Conservation (phyloP, 352 stramenopile genomes). For the Pythium chondricola region DNA sequence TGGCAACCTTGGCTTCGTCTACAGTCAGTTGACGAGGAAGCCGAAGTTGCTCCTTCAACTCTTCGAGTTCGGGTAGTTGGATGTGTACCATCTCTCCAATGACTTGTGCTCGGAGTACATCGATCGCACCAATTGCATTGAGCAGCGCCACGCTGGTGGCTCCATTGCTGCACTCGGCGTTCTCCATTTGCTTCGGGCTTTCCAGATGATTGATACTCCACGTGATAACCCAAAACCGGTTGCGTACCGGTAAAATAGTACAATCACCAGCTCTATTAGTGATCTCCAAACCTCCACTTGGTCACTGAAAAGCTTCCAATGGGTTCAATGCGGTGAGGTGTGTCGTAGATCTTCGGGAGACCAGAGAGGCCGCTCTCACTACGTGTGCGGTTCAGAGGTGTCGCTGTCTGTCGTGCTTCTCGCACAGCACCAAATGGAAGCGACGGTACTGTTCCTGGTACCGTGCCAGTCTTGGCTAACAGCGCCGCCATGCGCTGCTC, state of each 20-base stretch:
- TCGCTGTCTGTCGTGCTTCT: slow-evolving; percentile 7
- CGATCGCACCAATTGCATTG: too few species aligned
- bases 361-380: slow-evolving; percentile 16
- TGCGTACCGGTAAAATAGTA: neutral
- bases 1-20: slow-evolving; percentile 8
- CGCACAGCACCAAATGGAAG: slow-evolving; percentile 21
- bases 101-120: too few species aligned
- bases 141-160: too few species aligned
- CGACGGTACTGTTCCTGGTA: slow-evolving; percentile 15
- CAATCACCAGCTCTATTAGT: slow-evolving; percentile 11
- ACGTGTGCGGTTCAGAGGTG: slow-evolving; percentile 13
- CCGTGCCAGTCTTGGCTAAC: slow-evolving; percentile 6
- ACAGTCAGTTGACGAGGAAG: neutral
- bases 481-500: slow-evolving; percentile 23
- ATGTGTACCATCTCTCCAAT: slow-evolving; percentile 2
- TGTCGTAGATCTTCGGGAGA: slow-evolving; percentile 19
- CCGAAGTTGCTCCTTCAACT: neutral
- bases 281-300: slow-evolving; percentile 24
- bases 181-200: too few species aligned
- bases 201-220: too few species aligned
- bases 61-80: slow-evolving; percentile 1
- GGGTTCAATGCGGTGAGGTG: slow-evolving; percentile 18
- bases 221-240: too few species aligned
- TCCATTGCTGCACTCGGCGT: too few species aligned
- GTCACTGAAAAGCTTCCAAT: slow-evolving; percentile 22